Evolutionary conservation across 2,329 filamentous ascomycete species (phyloP), one percentile per base, ranked within the genome.

Genomic region (Scleromitrula shiraiana): DNA sequence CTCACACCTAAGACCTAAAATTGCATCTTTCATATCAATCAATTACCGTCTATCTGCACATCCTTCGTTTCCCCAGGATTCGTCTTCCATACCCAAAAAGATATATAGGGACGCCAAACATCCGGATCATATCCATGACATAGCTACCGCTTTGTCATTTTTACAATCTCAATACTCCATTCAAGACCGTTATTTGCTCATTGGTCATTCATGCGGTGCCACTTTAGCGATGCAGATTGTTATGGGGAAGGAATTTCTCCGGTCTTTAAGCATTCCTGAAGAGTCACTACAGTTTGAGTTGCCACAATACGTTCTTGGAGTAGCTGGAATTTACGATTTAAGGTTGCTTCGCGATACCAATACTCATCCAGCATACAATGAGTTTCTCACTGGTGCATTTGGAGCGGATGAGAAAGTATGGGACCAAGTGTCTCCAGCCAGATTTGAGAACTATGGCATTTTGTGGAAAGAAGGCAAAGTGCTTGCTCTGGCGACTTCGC

Each of bases 271-370:
- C 20, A 29, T 48, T 33, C 9, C 22, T 15, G 15, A 29, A 27
- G 22, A 48, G 12, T 7, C n/a, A 4, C n/a, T 48, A 10, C n/a
- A 23, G 2, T 48, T 48, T 4, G 36, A 37, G 8, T 10, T 36
- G 9, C 45, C 45, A 26, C 14, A n/a, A 41, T 42, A 48, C 8
- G 14, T 48, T 23, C 29, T 48, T 36, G 75, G 80, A 27, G 65
- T 85, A 17, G 76, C 76, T 47, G 83, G 84, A 1, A 77, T 88
- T 19, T 87, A 86, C 63, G 77, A 84, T 58, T 64, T 88, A 19
- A 46, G 30, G 14, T 23, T 57, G 5, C 50, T 59, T 2, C 43
- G 52, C 15, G 54, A 59, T 2, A 53, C 29, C 5, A 41, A 58
- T 29, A 17, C 43, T 4, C 46, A 54, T 32, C 49, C 55, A 14